Evolutionary conservation across 768 basidiomycete species (phyloP), one percentile per base, ranked within the genome.

Genomic region (Lentinula aciculospora): DNA sequence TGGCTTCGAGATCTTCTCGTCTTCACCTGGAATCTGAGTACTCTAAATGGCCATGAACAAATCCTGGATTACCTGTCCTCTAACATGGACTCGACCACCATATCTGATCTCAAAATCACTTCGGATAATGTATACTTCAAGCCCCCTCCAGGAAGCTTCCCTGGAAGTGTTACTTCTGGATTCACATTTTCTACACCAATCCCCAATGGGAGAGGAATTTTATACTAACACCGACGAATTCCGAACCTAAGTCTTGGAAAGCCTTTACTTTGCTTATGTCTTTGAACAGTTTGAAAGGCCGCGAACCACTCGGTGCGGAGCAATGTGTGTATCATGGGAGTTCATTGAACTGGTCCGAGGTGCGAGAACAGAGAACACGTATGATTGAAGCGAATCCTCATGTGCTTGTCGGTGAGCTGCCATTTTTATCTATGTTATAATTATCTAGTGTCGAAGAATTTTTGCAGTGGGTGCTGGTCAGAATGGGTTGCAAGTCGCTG

Each of bases 401-500:
- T 12, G 56, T 57, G 21, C 25, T 57, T 4, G 31, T 55, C 37
- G 29, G 53, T 55, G 44, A 12, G 53, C n/a, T 23, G 21, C 42
- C 42, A 21, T 19, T 15, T 7, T 44, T 23, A 10, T n/a, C 21
- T 12, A 19, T n/a, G n/a, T n/a, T n/a, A n/a, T n/a, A n/a, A n/a
- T n/a, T n/a, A n/a, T n/a, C n/a, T n/a, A n/a, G n/a, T n/a, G n/a
- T n/a, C n/a, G n/a, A 13, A n/a, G 37, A 10, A 48, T n/a, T 21
- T 12, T 23, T 51, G 54, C 47, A 77, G 76, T 80, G n/a, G 78
- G 78, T 23, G 76, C 58, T 0, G 78, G 74, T 0, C 78, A 80
- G 56, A 71, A 66, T 15, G 78, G 78, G 9, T 64, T 80, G n/a
- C 69, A 69, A 12, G 58, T 76, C 7, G 78, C 72, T 0, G 77